Evolutionary conservation across 371 early-diverging fungal genomes (phyloP), one percentile per base, ranked within the genome.

Genomic region (Catenaria anguillulae): DNA sequence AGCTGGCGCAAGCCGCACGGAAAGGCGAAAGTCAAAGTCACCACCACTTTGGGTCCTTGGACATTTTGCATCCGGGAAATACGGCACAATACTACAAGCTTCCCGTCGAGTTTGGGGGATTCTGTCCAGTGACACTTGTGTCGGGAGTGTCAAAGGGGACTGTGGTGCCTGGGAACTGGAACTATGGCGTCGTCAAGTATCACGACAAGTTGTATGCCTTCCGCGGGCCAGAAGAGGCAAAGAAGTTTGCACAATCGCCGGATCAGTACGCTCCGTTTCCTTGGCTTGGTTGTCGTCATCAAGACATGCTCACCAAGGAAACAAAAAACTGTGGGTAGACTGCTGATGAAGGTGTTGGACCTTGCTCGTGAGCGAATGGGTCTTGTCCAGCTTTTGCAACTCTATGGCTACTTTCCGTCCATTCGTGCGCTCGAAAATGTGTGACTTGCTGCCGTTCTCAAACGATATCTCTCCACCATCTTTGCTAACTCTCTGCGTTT

Each of bases 11-110:
- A 21, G 55, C 31, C 17, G 24, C 29, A 4, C 24, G 15, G 29
- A 8, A 26, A 5, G 29, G 50, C 50, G 29, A 50, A 2, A 19
- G 3, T 19, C 4, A 6, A 10, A 4, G 19, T 6, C 48, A n/a
- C 48, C 19, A 5, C 5, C 40, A 40, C 17, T 15, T 12, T 29
- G n/a, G n/a, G n/a, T 29, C 33, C 24, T 10, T 74, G 43, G 77
- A 77, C 46, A 70, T 77, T 10, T 59, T 75, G 21, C 79, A 79
- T 65, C 79, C 79, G 33, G 74, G 76, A 17, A 79, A 77, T 66
- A 71, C 75, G 36, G 73, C 79, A 4, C 71, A 73, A 58, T 79
- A 75, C 60, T 73, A 71, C 58, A 65, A 69, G 48, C 58, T 79
- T 40, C 77, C 75, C 26, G 73, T 76, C 24, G 79, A 79, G 63